A percentile compares a stretch with the other conserved stretches of the same genome.
phyloP scores from a whole-genome alignment of 306 rosid species.

The Trifolium subterraneum region DNA sequence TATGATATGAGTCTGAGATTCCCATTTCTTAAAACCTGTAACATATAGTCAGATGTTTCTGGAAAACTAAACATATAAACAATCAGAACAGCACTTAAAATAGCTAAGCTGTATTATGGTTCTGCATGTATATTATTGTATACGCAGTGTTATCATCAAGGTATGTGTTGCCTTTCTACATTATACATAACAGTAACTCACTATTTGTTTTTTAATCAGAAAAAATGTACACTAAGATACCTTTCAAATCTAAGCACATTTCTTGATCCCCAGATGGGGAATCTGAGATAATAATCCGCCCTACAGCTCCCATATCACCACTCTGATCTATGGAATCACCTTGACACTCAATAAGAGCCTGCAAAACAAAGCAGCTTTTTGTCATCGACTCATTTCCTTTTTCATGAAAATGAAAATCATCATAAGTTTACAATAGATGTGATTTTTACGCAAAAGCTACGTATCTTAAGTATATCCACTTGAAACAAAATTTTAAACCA shows the following conservation, averaged over 20 bases:
- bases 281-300: constrained; percentile 78
- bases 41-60: constrained; percentile 20
- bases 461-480: background rate
- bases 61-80: constrained; percentile 16
- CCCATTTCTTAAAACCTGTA: background rate
- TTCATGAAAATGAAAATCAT: constrained; percentile 28
- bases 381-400: constrained; percentile 38
- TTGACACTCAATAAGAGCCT: constrained; percentile 96
- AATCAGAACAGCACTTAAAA: constrained; percentile 15
- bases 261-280: constrained; percentile 63
- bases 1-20: constrained; percentile 5
- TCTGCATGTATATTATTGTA: background rate
- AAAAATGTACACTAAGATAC: constrained; percentile 43
- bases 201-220: constrained; percentile 24
- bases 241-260: constrained; percentile 88
- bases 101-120: constrained; percentile 27
- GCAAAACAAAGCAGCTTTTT: constrained; percentile 41
- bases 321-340: constrained; percentile 91
- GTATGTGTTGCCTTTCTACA: constrained; percentile 17
- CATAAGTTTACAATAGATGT: background rate
- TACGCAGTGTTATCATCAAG: constrained; percentile 19
- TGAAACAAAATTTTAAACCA: constrained; percentile 34
- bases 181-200: background rate
- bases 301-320: constrained; percentile 93
- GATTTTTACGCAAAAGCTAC: constrained; percentile 2